Conservation (phyloP, 352 stramenopile genomes). For the Pythium catenulatum region DNA sequence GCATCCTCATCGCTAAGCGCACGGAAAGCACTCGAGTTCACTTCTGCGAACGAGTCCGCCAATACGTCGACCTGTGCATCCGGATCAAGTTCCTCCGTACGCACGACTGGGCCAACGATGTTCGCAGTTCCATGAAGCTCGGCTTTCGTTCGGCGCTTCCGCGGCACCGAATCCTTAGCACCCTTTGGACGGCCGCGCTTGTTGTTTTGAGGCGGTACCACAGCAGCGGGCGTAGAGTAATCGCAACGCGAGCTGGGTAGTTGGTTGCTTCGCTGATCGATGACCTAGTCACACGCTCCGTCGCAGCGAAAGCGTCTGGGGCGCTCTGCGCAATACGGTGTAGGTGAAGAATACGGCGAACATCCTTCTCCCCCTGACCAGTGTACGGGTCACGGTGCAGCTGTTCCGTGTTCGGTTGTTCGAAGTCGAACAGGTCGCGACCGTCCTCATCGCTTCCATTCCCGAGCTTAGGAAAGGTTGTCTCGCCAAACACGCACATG, state of each 20-base stretch:
- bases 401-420: constrained; percentile 16
- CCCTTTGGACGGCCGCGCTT: constrained; percentile 40
- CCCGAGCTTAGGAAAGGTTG: constrained; percentile 34
- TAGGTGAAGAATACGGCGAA: constrained; percentile 43
- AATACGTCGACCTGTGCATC: neutral
- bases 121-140: neutral
- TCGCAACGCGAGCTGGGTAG: constrained; percentile 12
- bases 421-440: constrained; percentile 30
- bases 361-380: constrained; percentile 48
- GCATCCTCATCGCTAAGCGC: neutral
- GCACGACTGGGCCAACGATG: neutral
- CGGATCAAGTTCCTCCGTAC: neutral
- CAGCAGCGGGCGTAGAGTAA: neutral
- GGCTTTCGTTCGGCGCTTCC: constrained; percentile 30
- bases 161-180: neutral
- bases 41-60: neutral
- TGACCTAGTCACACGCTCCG: constrained; percentile 39
- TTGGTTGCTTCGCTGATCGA: constrained; percentile 23
- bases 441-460: constrained; percentile 10
- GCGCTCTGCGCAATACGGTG: constrained; percentile 33
- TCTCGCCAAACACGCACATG: constrained; percentile 53
- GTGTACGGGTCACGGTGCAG: constrained; percentile 38
- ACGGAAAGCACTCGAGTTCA: constrained; percentile 30
- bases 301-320: constrained; percentile 37
- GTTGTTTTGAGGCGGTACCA: neutral